Percentiles rank a stretch among this genome's conserved stretches.
Evolutionary conservation across 495 filamentous ascomycete genomes (phyloP).

Genomic region (Neurospora sp.): DNA sequence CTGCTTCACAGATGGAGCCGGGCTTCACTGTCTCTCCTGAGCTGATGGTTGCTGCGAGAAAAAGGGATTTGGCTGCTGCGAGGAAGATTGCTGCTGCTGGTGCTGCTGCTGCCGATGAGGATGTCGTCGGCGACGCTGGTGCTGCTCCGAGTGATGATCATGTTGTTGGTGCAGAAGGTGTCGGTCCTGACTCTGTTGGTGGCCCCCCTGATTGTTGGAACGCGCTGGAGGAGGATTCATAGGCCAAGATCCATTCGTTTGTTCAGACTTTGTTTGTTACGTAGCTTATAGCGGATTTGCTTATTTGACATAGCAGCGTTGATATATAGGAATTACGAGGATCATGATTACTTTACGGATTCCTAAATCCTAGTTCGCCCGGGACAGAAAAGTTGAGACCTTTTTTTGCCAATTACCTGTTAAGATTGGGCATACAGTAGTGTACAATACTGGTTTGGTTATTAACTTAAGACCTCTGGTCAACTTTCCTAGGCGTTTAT

Average conservation of each 20-base stretch:
- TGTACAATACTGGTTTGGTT: too few relatives aligned
- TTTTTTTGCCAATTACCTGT: too few relatives aligned
- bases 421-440: too few relatives aligned
- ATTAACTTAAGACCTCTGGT: too few relatives aligned
- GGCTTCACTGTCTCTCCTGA: neutral
- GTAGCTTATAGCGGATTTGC: neutral
- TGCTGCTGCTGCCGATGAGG: neutral
- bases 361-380: too few relatives aligned
- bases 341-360: neutral
- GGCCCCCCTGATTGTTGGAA: neutral
- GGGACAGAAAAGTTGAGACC: too few relatives aligned
- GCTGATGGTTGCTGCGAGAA: neutral
- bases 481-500: too few relatives aligned
- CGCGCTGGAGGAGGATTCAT: neutral
- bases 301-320: neutral
- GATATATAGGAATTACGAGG: neutral
- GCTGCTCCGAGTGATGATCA: too few relatives aligned
- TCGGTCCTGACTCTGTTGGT: too few relatives aligned
- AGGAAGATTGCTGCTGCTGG: neutral
- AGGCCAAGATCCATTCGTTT: neutral
- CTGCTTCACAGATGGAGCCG: neutral
- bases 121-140: neutral
- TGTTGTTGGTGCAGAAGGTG: too few relatives aligned
- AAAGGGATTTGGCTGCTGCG: neutral
- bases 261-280: neutral